These are phyloP conservation scores for Candida palmyrensis DNA, from an alignment of 805 yeast genomes.

Conservation along the genomic window DNA sequence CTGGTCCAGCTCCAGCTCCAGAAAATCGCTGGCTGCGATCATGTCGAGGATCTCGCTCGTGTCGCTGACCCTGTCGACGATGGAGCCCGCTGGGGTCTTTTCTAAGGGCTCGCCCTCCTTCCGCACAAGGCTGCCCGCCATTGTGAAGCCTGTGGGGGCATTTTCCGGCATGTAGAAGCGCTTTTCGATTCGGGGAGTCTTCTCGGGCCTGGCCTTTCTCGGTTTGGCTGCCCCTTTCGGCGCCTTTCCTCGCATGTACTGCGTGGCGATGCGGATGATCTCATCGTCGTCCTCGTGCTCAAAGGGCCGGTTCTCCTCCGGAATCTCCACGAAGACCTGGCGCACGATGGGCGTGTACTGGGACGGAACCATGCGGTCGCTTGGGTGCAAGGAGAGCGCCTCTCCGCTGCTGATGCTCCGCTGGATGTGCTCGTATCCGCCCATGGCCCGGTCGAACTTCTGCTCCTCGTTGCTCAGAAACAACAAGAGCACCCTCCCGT, in stretches of 20 bases:
- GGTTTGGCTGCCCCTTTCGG: slow-evolving; percentile 8
- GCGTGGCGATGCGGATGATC: slow-evolving; percentile 63
- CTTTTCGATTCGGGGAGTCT: slow-evolving; percentile 22
- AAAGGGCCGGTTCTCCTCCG: slow-evolving; percentile 60
- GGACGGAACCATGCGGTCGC: slow-evolving; percentile 67
- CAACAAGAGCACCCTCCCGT: slow-evolving; percentile 73
- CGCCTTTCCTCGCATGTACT: slow-evolving; percentile 47
- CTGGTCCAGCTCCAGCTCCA: too few relatives aligned
- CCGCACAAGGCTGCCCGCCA: slow-evolving; percentile 45
- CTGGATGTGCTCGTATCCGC: slow-evolving; percentile 76
- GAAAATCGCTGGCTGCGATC: too few relatives aligned
- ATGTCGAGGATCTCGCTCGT: slow-evolving; percentile 10
- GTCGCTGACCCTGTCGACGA: too few relatives aligned
- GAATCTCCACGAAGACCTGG: slow-evolving; percentile 55
- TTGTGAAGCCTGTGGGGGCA: slow-evolving; percentile 59
- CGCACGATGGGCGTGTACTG: slow-evolving; percentile 51
- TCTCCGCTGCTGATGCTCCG: slow-evolving; percentile 52
- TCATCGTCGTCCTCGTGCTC: slow-evolving; percentile 61
- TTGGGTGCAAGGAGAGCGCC: slow-evolving; percentile 37
- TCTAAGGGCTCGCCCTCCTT: slow-evolving; percentile 1
- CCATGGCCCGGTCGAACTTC: slow-evolving; percentile 82
- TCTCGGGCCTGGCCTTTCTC: slow-evolving; percentile 9
- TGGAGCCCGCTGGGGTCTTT: too few relatives aligned
- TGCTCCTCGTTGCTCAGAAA: slow-evolving; percentile 72
- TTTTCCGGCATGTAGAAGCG: slow-evolving; percentile 70